Evolutionary conservation across 176 grass and related monocot species (phyloP).

Genomic region (Eragrostis nindensis): DNA sequence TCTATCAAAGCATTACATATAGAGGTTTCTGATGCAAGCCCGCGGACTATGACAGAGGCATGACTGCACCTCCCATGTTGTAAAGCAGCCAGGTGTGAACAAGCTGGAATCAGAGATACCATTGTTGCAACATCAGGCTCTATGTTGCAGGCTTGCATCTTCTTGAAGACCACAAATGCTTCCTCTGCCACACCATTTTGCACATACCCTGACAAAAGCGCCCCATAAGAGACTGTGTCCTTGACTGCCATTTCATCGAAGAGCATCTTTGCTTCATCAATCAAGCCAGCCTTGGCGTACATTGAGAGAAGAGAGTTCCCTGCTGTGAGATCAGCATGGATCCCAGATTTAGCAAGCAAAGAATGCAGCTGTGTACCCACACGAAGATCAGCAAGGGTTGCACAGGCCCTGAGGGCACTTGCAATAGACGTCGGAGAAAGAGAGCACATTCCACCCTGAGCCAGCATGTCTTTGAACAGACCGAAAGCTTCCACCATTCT

Average conservation of each 20-base stretch:
- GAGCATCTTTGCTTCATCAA: slow-evolving; percentile 45
- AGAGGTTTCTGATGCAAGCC: slow-evolving; percentile 55
- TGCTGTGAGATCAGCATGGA: slow-evolving; percentile 52
- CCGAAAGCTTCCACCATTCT: slow-evolving; percentile 53
- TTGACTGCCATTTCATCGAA: slow-evolving; percentile 68
- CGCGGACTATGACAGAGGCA: slow-evolving; percentile 50
- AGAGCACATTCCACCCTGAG: slow-evolving; percentile 44
- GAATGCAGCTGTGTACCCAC: slow-evolving; percentile 65
- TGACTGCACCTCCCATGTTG: slow-evolving; percentile 82
- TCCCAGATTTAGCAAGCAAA: slow-evolving; percentile 60
- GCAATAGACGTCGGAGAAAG: slow-evolving; percentile 65
- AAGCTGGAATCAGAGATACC: slow-evolving; percentile 84
- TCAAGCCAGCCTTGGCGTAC: slow-evolving; percentile 68
- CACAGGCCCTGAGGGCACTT: slow-evolving; percentile 63
- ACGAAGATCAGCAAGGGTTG: slow-evolving; percentile 51
- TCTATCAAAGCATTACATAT: slow-evolving; percentile 84
- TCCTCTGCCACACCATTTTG: slow-evolving; percentile 83
- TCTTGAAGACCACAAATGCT: slow-evolving; percentile 70
- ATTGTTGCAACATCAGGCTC: slow-evolving; percentile 70
- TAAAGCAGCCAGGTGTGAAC: slow-evolving; percentile 71
- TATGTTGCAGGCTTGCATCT: slow-evolving; percentile 65
- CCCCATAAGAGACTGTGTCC: slow-evolving; percentile 77
- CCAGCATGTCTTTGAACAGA: slow-evolving; percentile 65
- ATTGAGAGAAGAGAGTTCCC: slow-evolving; percentile 78
- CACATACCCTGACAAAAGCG: slow-evolving; percentile 78